A percentile compares a stretch with the other conserved stretches of the same genome.
Conservation (phyloP, 176 grass and related monocot species). For the Leersia perrieri region DNA sequence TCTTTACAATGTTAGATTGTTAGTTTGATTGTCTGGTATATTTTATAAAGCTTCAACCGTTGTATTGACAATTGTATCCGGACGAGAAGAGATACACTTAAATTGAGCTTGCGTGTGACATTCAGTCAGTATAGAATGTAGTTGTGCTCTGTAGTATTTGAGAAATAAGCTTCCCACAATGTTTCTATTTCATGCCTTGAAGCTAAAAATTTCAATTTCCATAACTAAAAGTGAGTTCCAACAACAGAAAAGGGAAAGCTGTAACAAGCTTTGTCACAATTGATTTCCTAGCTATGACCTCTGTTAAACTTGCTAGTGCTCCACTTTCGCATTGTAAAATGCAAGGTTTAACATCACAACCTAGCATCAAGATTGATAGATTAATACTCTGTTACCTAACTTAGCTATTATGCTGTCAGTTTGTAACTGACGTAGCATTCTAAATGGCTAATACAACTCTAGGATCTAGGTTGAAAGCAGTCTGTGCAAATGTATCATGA, state of each 20-base stretch:
- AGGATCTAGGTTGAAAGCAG: not conserved
- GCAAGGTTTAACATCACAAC: not conserved
- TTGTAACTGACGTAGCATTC: not conserved
- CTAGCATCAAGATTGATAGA: not conserved
- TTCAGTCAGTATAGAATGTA: not conserved
- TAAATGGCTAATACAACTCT: not conserved
- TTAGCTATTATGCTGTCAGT: not conserved
- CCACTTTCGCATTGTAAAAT: not conserved
- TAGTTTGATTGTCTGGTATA: not conserved
- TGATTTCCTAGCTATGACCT: not conserved
- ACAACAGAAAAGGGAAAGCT: not conserved
- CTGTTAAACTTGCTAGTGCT: not conserved
- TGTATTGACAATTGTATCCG: not conserved
- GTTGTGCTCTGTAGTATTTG: not conserved
- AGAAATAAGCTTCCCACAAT: not conserved
- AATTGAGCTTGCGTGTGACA: not conserved
- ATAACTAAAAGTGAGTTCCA: not conserved
- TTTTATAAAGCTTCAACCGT: not conserved
- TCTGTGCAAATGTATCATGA: not conserved
- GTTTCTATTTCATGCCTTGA: not conserved
- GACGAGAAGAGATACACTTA: not conserved
- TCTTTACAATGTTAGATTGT: not conserved
- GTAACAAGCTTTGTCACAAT: not conserved
- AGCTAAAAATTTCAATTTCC: not conserved
- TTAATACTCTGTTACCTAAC: conserved; percentile 2